Evolutionary conservation across 2,329 filamentous ascomycete genomes (phyloP), one percentile per base, ranked within the genome.

Genomic region (Fusarium sarcochroum): DNA sequence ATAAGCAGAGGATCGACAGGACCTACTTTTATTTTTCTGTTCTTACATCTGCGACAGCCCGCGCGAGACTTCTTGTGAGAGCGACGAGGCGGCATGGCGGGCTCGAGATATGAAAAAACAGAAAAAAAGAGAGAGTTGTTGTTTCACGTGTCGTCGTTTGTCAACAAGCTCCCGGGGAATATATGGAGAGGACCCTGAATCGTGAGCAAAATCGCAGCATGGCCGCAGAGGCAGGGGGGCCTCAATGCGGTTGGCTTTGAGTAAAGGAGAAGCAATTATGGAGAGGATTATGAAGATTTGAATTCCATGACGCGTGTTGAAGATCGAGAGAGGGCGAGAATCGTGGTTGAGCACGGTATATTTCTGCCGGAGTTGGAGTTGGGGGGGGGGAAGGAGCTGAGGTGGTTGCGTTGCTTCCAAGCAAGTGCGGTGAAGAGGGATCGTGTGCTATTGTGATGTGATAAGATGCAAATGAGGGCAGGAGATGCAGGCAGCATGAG

Each of bases 21-120:
- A 55, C 74, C 48, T 78, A 90, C 89, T 86, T 92, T 92, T 75
- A 92, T 90, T 78, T 91, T 91, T 64, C 90, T 83, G 56, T 83
- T 82, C 79, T 91, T 92, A 78, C 90, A 92, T 60, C 87, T 82
- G 65, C 85, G 83, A 72, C 90, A 92, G 45, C 90, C 90, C 51
- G 89, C 86, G 69, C 90, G 85, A 58, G 88, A 91, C 80, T 91
- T 92, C 76, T 90, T 91, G 78, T 92, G 90, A 41, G 89, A 90
- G 76, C 89, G 84, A 73, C 89, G 82, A 30, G 89, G 89, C 63
- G 89, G 87, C 88, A 90, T 90, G 46, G 65, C 77, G 52, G 40
- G 27, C 34, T 47, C 18, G 38, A 66, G 34, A 38, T 42, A 32
- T 49, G 47, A 45, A 30, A 38, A 23, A 44, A 48, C 37, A 53